Conservation (phyloP, 768 basidiomycete genomes). For the Naganishia onofrii region DNA sequence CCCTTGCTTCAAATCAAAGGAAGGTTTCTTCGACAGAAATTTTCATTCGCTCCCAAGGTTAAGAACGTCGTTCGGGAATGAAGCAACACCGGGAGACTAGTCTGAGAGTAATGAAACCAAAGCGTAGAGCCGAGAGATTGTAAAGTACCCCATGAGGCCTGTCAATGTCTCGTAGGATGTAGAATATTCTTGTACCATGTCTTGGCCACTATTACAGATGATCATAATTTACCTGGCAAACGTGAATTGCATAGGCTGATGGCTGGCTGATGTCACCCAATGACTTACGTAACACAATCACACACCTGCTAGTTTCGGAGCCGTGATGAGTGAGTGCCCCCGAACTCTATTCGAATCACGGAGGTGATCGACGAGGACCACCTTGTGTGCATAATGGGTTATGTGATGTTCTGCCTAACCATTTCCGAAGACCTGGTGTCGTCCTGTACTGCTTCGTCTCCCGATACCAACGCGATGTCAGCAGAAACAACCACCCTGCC, state of each 20-base stretch:
- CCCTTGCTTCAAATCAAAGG: conserved; percentile 37
- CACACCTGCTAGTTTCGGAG: no score
- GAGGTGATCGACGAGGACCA: not conserved
- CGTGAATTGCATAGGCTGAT: not conserved
- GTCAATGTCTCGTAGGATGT: no score
- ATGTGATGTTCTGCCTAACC: not conserved
- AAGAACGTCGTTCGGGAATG: not conserved
- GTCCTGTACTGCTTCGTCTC: not conserved
- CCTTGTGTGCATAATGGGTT: not conserved
- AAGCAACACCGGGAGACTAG: no score
- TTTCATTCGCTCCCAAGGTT: conserved; percentile 18
- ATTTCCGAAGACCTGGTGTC: not conserved
- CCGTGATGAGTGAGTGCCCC: not conserved
- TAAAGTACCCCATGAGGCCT: no score
- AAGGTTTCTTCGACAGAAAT: conserved; percentile 28
- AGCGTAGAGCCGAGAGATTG: no score
- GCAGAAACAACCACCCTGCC: conserved; percentile 34
- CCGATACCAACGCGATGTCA: not conserved
- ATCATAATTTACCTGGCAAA: no score
- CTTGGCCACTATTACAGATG: no score
- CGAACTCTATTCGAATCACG: not conserved
- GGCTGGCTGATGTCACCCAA: no score
- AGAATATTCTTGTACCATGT: no score
- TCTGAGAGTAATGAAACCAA: no score
- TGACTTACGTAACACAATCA: not conserved